These are phyloP conservation scores for Naegleria gruberi DNA, from an alignment of 208 protist species.

Conservation along the genomic window DNA sequence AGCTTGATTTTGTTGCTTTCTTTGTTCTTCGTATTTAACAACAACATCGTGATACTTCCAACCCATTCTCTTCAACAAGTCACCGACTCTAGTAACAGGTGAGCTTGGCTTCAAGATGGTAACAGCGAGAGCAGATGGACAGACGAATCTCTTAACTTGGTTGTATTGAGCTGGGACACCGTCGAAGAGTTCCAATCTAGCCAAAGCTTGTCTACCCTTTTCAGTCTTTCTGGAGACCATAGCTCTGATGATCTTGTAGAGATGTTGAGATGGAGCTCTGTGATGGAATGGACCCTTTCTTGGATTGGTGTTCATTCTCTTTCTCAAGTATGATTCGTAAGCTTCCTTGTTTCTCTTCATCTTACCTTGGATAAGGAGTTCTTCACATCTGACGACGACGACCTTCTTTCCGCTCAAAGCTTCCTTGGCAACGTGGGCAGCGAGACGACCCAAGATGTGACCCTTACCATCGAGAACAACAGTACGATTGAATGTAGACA, in stretches of 20 bases:
- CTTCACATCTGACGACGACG: slow-evolving; percentile 90
- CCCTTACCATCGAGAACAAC: slow-evolving; percentile 93
- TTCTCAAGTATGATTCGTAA: slow-evolving; percentile 68
- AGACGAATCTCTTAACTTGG: slow-evolving; percentile 69
- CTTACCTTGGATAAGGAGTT: slow-evolving; percentile 84
- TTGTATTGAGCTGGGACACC: slow-evolving; percentile 76
- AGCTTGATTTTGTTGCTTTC: slow-evolving; percentile 46
- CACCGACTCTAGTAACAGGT: slow-evolving; percentile 60
- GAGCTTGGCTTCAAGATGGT: slow-evolving; percentile 49
- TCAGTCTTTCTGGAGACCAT: slow-evolving; percentile 92
- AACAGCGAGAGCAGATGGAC: slow-evolving; percentile 69
- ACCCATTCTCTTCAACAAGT: slow-evolving; percentile 60
- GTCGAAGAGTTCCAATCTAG: slow-evolving; percentile 69
- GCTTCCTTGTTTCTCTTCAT: slow-evolving; percentile 95
- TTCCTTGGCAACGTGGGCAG: slow-evolving; percentile 93
- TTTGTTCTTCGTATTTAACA: slow-evolving; percentile 65
- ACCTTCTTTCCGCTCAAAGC: slow-evolving; percentile 89
- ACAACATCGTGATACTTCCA: slow-evolving; percentile 79
- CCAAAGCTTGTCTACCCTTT: slow-evolving; percentile 60
- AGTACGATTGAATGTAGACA: slow-evolving; percentile 35
- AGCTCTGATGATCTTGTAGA: slow-evolving; percentile 86
- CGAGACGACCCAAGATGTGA: slow-evolving; percentile 94
- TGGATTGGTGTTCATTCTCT: slow-evolving; percentile 95
- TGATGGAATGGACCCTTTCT: slow-evolving; percentile 92
- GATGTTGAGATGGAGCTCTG: slow-evolving; percentile 89